Evolutionary conservation across 257 asterid genomes (phyloP).

Genomic region (Solanum ossicruentum): DNA sequence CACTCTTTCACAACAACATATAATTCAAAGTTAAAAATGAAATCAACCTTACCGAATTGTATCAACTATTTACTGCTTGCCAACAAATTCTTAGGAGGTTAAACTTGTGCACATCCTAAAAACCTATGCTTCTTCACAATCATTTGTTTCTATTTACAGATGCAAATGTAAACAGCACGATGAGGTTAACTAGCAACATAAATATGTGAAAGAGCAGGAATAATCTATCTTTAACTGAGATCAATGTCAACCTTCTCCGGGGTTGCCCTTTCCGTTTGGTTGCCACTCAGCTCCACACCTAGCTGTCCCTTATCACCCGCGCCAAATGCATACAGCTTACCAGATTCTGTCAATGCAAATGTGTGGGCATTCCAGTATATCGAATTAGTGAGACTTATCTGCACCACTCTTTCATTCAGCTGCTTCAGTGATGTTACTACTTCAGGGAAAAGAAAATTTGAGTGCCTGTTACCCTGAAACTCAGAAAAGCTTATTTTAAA

Average conservation of each 20-base stretch:
- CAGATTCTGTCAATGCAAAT: slow-evolving; percentile 83
- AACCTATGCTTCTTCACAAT: slow-evolving; percentile 21
- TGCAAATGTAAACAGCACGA: slow-evolving; percentile 6
- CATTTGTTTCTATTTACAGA: slow-evolving; percentile 24
- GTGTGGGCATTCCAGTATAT: slow-evolving; percentile 96
- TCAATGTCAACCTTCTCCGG: slow-evolving; percentile 70
- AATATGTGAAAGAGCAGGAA: not conserved
- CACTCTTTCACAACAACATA: not conserved
- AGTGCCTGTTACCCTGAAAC: slow-evolving; percentile 54
- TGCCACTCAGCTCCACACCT: slow-evolving; percentile 56
- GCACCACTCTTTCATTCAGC: slow-evolving; percentile 78
- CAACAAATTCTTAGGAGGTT: slow-evolving; percentile 9
- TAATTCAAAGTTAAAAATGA: not conserved
- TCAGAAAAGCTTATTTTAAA: not conserved
- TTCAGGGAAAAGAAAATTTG: slow-evolving; percentile 65
- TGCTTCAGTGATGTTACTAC: slow-evolving; percentile 66
- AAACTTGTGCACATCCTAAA: slow-evolving; percentile 14
- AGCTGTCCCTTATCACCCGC: slow-evolving; percentile 98
- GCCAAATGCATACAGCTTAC: slow-evolving; percentile 86
- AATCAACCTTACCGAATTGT: slow-evolving; percentile 4
- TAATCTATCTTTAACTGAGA: slow-evolving; percentile 35
- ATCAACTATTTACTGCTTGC: slow-evolving; percentile 15
- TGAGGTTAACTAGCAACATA: not conserved
- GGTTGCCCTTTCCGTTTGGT: slow-evolving; percentile 67
- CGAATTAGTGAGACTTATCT: slow-evolving; percentile 91